These are phyloP conservation scores for Lactarius hatsudake DNA, from an alignment of 768 basidiomycete species.

Conservation along the genomic window DNA sequence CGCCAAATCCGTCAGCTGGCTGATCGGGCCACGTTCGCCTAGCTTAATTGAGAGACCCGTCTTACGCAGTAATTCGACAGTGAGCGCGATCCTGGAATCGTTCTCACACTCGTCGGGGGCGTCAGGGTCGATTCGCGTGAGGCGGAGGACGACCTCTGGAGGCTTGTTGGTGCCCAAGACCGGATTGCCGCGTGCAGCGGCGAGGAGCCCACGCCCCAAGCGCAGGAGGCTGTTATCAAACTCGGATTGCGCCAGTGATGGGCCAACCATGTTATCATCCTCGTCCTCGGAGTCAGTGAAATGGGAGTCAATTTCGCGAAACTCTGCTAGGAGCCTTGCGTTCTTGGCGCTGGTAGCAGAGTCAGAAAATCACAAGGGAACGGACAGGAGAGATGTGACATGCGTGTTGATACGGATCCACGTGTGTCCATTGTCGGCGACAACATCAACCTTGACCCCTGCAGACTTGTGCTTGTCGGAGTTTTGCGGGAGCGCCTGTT, in stretches of 20 bases:
- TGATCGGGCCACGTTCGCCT: constrained; percentile 48
- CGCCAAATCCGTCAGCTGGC: constrained; percentile 20
- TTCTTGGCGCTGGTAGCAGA: constrained; percentile 61
- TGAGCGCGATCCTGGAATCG: constrained; percentile 60
- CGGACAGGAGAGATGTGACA: constrained; percentile 34
- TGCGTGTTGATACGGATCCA: constrained; percentile 92
- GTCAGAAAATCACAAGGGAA: constrained; percentile 12
- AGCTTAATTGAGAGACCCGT: constrained; percentile 69
- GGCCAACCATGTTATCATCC: constrained; percentile 23
- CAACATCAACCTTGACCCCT: constrained; percentile 73
- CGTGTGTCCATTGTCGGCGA: constrained; percentile 65
- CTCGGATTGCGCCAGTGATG: constrained; percentile 47
- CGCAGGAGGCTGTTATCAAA: constrained; percentile 73
- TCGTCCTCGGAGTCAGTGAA: constrained; percentile 57
- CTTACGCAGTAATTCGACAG: constrained; percentile 50
- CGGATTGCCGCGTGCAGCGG: constrained; percentile 59
- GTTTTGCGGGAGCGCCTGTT: constrained; percentile 21
- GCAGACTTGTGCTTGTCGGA: constrained; percentile 23
- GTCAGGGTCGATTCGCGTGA: constrained; percentile 64
- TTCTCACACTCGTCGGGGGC: constrained; percentile 32
- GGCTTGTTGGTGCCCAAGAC: constrained; percentile 37
- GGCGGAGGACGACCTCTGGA: constrained; percentile 56
- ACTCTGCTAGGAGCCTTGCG: constrained; percentile 71
- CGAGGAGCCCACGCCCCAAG: constrained; percentile 65
- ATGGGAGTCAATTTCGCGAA: constrained; percentile 83